Base-by-base conservation (phyloP, 495 filamentous ascomycete genomes). In the Daldinia concentrica region DNA sequence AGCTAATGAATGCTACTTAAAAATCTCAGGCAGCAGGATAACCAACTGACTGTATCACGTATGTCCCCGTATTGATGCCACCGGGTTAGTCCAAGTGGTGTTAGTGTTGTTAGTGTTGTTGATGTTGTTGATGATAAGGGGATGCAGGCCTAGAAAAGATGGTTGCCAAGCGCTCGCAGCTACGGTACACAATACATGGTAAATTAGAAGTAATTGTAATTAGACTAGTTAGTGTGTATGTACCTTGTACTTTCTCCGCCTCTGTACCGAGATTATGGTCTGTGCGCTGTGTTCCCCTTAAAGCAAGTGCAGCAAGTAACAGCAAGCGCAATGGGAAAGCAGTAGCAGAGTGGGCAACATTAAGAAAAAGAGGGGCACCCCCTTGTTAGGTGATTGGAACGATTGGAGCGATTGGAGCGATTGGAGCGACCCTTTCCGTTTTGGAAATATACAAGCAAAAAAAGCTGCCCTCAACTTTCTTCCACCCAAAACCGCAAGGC, bases 361-460 rank as follows among this genome's bases (percentile, higher is more conserved):
- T 45, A 6, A 15, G 17, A 52, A 71, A 71, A 71, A 72, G 60
- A 68, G 69, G 64, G 66, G 64, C 54, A 14, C 32, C 60, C 64
- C 54, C 34, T 36, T 68, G 61, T 60, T 30, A 45, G 26, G 36
- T 7, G 7, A 32, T 22, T 26, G 62, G 59, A 36, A 12, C 34
- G 34, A 36, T 36, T 36, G 32, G 32, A 36, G 32, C 32, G 32
- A 36, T 36, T 36, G 34, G 34, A 36, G 14, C 30, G 54, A 65
- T 65, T 68, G 65, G 51, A 57, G 17, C 71, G 56, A 62, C 60
- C 71, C 71, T 69, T 73, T 73, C 71, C 71, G 32, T 58, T 65
- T 73, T 64, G 30, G 60, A 64, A 56, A 68, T 73, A 62, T 58
- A 57, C 71, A 66, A 62, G 70, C 57, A 71, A 66, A 69, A 69